Evolutionary conservation across 2,329 filamentous ascomycete genomes (phyloP).

Genomic region (Corinectria fuckeliana): DNA sequence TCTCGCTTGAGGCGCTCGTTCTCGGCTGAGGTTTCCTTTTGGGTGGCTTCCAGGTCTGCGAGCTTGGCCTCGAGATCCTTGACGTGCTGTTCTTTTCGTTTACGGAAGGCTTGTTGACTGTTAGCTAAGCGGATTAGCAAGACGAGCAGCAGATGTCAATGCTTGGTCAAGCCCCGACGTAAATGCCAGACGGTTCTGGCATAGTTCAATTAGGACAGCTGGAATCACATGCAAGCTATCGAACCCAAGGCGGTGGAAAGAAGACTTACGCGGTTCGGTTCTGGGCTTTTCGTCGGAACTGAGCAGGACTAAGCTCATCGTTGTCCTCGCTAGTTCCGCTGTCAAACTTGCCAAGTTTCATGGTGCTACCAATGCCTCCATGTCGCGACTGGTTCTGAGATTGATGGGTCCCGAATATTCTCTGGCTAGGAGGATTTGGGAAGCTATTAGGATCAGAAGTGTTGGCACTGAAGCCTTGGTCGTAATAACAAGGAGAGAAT

Average conservation of each 20-base stretch:
- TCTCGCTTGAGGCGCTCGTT: constrained; percentile 87
- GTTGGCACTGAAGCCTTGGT: constrained; percentile 45
- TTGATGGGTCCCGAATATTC: constrained; percentile 36
- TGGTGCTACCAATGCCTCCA: constrained; percentile 26
- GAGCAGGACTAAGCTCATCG: constrained; percentile 61
- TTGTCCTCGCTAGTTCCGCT: constrained; percentile 61
- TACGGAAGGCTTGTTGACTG: constrained; percentile 94
- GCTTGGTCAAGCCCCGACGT: neutral
- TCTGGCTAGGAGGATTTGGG: constrained; percentile 57
- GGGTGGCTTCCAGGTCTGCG: constrained; percentile 74
- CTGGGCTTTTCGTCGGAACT: constrained; percentile 65
- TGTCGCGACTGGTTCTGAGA: constrained; percentile 33
- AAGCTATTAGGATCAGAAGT: constrained; percentile 48
- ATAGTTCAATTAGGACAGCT: neutral
- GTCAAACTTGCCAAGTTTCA: constrained; percentile 38
- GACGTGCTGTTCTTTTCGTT: constrained; percentile 93
- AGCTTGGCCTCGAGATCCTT: constrained; percentile 92
- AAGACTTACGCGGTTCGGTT: constrained; percentile 65
- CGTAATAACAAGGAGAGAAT: constrained; percentile 54
- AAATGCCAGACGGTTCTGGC: neutral
- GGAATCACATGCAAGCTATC: neutral
- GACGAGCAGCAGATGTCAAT: neutral
- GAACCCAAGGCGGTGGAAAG: neutral
- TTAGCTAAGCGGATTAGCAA: constrained; percentile 19
- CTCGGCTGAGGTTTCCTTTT: constrained; percentile 75